phyloP scores from a whole-genome alignment of 257 asterid species.

The Fraxinus excelsior region DNA sequence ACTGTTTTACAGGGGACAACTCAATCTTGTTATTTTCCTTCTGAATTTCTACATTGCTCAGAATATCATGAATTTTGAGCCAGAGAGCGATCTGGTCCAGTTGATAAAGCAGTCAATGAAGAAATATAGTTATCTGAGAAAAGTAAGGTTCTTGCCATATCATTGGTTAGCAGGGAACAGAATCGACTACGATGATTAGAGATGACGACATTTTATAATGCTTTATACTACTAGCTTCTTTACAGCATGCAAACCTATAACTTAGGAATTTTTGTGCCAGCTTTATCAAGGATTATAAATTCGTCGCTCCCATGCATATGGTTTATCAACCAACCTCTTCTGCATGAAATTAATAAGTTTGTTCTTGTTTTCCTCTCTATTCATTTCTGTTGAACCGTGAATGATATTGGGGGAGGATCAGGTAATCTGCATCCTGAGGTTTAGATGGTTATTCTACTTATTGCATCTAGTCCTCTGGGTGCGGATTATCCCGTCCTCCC shows the following conservation, averaged over 20 bases:
- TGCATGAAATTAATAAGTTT: neutral
- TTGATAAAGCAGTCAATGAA: constrained; percentile 30
- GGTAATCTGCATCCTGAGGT: constrained; percentile 59
- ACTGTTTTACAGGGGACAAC: neutral
- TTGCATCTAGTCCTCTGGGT: neutral
- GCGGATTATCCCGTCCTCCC: neutral
- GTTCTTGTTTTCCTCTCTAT: neutral
- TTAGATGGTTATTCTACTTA: constrained; percentile 18
- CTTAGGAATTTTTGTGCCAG: neutral
- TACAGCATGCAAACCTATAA: neutral
- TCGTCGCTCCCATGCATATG: constrained; percentile 1
- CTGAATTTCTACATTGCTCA: neutral
- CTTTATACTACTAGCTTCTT: constrained; percentile 1
- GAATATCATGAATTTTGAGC: neutral
- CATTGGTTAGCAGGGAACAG: constrained; percentile 34
- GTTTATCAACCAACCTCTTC: constrained; percentile 9
- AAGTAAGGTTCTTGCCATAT: constrained; percentile 29
- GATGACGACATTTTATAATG: constrained; percentile 24
- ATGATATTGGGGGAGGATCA: constrained; percentile 27
- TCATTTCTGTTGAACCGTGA: neutral
- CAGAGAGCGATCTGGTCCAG: neutral
- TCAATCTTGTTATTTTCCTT: neutral
- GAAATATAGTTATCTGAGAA: constrained; percentile 13
- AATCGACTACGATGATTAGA: constrained; percentile 20
- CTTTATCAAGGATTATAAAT: constrained; percentile 33